Evolutionary conservation across 371 early-diverging fungal species (phyloP).

Genomic region (Syncephalastrum racemosum): DNA sequence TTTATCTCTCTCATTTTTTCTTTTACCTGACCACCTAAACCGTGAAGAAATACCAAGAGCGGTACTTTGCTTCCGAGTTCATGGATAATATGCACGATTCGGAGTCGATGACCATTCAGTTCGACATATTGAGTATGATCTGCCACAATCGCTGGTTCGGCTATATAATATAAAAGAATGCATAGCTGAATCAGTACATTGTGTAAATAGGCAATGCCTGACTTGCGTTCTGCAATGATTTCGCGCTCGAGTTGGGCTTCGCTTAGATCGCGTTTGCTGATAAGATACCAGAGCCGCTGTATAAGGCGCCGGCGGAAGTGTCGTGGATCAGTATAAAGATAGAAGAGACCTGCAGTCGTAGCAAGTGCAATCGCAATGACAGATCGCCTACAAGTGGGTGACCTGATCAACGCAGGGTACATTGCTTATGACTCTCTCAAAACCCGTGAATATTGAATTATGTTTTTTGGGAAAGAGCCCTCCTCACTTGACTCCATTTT

Average conservation of each 20-base stretch:
- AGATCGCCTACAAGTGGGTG: neutral
- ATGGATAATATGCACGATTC: conserved; percentile 69
- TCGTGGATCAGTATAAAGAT: conserved; percentile 21
- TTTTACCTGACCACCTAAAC: conserved; percentile 70
- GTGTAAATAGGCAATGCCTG: neutral
- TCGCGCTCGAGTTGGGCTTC: conserved; percentile 37
- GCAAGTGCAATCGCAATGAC: conserved; percentile 10
- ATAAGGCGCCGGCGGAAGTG: conserved; percentile 21
- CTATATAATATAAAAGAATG: conserved; percentile 15
- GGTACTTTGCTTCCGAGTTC: conserved; percentile 68
- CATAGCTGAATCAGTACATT: neutral
- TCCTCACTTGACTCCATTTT: no score
- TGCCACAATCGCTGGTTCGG: conserved; percentile 41
- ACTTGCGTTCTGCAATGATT: conserved; percentile 31
- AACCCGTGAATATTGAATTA: no score
- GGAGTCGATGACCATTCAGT: conserved; percentile 55
- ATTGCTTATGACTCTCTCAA: no score
- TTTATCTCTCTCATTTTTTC: conserved; percentile 18
- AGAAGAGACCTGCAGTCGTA: conserved; percentile 14
- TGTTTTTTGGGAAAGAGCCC: no score
- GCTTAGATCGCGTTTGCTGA: conserved; percentile 35
- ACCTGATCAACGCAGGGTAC: no score
- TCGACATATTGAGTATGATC: conserved; percentile 56
- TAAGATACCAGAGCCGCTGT: conserved; percentile 33
- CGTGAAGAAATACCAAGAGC: conserved; percentile 69